These are phyloP conservation scores for Avena eriantha DNA, from an alignment of 176 grass and related monocot genomes.

Conservation along the genomic window DNA sequence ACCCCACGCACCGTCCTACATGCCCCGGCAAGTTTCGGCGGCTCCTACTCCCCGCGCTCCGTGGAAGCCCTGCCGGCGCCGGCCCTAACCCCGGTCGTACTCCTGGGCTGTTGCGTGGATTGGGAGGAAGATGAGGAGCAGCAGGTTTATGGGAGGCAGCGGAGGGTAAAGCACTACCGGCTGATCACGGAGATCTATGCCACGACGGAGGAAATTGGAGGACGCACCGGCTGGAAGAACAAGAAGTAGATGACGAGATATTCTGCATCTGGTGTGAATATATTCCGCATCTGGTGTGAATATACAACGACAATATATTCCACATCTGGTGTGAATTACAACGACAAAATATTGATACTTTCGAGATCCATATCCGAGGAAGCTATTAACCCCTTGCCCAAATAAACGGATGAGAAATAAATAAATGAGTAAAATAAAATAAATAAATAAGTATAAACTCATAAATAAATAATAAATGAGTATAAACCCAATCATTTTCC, in stretches of 20 bases:
- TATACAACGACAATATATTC: too few relatives aligned
- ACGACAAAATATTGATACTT: too few relatives aligned
- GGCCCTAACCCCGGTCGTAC: neutral
- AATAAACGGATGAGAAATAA: too few relatives aligned
- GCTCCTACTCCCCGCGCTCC: slow-evolving; percentile 27
- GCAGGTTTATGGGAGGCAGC: slow-evolving; percentile 32
- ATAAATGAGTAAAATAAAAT: too few relatives aligned
- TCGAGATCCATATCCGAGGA: too few relatives aligned
- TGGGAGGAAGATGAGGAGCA: slow-evolving; percentile 40
- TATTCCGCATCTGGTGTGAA: too few relatives aligned
- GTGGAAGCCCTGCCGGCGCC: slow-evolving; percentile 20
- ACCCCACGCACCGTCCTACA: too few relatives aligned
- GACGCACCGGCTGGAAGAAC: slow-evolving; percentile 8
- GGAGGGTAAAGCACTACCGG: slow-evolving; percentile 57
- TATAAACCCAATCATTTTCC: too few relatives aligned
- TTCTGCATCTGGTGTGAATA: neutral
- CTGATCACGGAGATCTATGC: slow-evolving; percentile 63
- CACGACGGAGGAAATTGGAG: slow-evolving; percentile 36
- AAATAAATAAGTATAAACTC: neutral
- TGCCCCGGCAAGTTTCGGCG: neutral
- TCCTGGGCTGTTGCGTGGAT: neutral
- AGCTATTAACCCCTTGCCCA: too few relatives aligned
- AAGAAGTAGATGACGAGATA: slow-evolving; percentile 37
- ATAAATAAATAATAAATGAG: too few relatives aligned
- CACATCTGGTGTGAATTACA: too few relatives aligned